Percentiles rank a stretch among this genome's conserved stretches.
Conservation (phyloP, 2,329 filamentous ascomycete species). For the Pseudogymnoascus sp. region DNA sequence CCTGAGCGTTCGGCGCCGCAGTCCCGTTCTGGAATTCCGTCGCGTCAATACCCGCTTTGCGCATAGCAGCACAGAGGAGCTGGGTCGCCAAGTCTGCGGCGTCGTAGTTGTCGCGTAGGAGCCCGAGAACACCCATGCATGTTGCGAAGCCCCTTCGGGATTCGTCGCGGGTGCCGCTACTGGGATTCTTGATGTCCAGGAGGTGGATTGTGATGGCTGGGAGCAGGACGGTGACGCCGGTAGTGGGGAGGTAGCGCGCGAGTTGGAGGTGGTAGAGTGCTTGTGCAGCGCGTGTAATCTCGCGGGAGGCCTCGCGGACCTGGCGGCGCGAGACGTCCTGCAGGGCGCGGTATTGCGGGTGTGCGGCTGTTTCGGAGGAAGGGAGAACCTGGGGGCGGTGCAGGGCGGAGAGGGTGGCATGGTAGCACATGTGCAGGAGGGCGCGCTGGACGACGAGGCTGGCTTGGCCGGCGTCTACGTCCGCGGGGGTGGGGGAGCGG, state of each 20-base stretch:
- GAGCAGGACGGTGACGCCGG: slow-evolving; percentile 81
- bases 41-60: slow-evolving; percentile 64
- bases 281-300: slow-evolving; percentile 77
- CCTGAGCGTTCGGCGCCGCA: neutral
- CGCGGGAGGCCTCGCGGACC: slow-evolving; percentile 73
- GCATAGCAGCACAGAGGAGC: slow-evolving; percentile 85
- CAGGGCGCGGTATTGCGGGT: slow-evolving; percentile 50
- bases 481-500: slow-evolving; percentile 42
- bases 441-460: slow-evolving; percentile 63
- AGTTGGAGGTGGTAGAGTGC: slow-evolving; percentile 65
- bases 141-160: slow-evolving; percentile 77
- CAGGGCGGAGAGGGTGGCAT: slow-evolving; percentile 81
- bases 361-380: slow-evolving; percentile 47
- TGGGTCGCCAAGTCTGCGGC: slow-evolving; percentile 94
- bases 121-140: slow-evolving; percentile 87
- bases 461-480: slow-evolving; percentile 49
- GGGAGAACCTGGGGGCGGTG: slow-evolving; percentile 88
- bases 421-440: too few species aligned
- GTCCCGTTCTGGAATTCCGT: neutral
- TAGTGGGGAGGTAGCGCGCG: slow-evolving; percentile 75
- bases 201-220: slow-evolving; percentile 92
- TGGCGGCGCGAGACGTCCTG: slow-evolving; percentile 76
- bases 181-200: slow-evolving; percentile 80
- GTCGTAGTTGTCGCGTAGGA: slow-evolving; percentile 79
- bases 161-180: slow-evolving; percentile 59